Conservation (phyloP, 2,329 filamentous ascomycete species). For the Alternaria metachromatica region DNA sequence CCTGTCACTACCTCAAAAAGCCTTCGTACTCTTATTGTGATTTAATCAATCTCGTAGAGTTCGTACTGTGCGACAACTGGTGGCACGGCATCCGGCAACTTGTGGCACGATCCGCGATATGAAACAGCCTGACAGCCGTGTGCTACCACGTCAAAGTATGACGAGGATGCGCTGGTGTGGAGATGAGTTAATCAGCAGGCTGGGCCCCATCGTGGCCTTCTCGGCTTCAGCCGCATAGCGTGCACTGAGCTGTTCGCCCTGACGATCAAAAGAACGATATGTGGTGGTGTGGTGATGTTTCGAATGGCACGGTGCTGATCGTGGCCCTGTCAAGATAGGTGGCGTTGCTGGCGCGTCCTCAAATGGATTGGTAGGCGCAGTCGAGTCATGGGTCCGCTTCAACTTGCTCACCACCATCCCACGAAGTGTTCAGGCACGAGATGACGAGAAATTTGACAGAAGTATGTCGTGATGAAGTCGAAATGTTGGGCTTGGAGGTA, state of each 20-base stretch:
- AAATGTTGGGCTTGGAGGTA: background rate
- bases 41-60: background rate
- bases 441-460: background rate
- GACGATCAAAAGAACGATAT: background rate
- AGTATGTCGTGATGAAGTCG: background rate
- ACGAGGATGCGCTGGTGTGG: conserved; percentile 1
- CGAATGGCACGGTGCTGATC: conserved; percentile 4
- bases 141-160: background rate
- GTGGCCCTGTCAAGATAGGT: background rate
- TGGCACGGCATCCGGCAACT: background rate
- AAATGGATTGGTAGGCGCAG: background rate
- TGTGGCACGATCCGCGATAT: background rate
- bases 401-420: background rate
- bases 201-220: background rate
- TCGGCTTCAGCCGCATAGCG: background rate
- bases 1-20: conserved; percentile 26
- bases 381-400: background rate
- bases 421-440: background rate
- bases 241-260: conserved; percentile 2
- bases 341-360: background rate
- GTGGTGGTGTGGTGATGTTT: conserved; percentile 6
- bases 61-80: background rate
- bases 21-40: background rate
- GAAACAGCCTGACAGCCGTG: background rate
- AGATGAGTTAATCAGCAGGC: background rate